A percentile compares a stretch with the other conserved stretches of the same genome.
Conservation (phyloP, 768 basidiomycete species). For the Saitozyma podzolica region DNA sequence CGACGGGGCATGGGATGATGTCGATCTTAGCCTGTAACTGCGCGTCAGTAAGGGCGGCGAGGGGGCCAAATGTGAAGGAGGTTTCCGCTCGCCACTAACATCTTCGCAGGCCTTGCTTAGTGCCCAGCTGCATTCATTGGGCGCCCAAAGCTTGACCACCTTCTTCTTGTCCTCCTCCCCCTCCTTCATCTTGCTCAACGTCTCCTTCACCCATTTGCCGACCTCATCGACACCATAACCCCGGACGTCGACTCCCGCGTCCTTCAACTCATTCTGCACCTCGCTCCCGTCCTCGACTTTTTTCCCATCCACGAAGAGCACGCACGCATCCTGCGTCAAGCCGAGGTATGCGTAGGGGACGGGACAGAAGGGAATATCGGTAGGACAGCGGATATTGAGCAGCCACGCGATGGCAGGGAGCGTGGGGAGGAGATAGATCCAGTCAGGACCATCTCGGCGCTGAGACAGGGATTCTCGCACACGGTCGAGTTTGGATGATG, state of each 20-base stretch:
- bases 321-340: slow-evolving; percentile 61
- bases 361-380: slow-evolving; percentile 87
- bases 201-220: slow-evolving; percentile 27
- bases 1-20: slow-evolving; percentile 67
- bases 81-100: slow-evolving; percentile 55
- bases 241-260: slow-evolving; percentile 26
- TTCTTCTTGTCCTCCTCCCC: slow-evolving; percentile 8
- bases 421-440: slow-evolving; percentile 63
- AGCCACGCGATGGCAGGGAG: slow-evolving; percentile 70
- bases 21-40: slow-evolving; percentile 25
- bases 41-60: slow-evolving; percentile 2
- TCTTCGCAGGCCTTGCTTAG: slow-evolving; percentile 15
- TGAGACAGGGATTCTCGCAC: slow-evolving; percentile 55
- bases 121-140: slow-evolving; percentile 25
- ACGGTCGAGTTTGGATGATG: slow-evolving; percentile 67
- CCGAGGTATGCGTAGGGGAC: slow-evolving; percentile 86
- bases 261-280: slow-evolving; percentile 16
- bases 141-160: slow-evolving; percentile 31
- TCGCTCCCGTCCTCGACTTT: slow-evolving; percentile 27
- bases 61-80: background rate
- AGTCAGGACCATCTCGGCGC: slow-evolving; percentile 36
- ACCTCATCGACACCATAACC: slow-evolving; percentile 66
- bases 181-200: slow-evolving; percentile 19
- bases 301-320: slow-evolving; percentile 71
- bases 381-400: slow-evolving; percentile 77